phyloP scores from a whole-genome alignment of 768 basidiomycete species.

The Mycena belliarum region DNA sequence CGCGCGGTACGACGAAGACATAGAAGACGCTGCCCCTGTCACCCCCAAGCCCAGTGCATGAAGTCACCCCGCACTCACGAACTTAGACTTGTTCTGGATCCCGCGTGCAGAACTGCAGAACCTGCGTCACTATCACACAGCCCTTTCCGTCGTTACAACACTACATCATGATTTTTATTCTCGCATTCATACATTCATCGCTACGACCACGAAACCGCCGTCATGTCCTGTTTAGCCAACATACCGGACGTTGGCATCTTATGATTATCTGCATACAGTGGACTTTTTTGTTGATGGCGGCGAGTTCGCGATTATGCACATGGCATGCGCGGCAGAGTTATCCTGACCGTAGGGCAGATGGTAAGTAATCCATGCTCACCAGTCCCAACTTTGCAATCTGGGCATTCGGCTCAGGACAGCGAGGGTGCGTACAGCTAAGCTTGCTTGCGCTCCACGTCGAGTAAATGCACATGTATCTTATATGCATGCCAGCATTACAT shows the following conservation, averaged over 20 bases:
- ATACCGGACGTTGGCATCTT: background rate
- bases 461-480: no score
- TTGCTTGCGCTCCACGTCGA: no score
- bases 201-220: background rate
- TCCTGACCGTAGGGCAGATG: background rate
- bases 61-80: background rate
- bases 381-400: slow-evolving; percentile 44
- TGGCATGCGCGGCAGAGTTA: background rate
- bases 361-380: slow-evolving; percentile 42
- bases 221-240: background rate
- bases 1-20: slow-evolving; percentile 30
- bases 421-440: slow-evolving; percentile 27
- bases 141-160: background rate
- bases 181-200: background rate
- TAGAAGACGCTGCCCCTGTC: slow-evolving; percentile 26
- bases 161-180: background rate
- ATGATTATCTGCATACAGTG: background rate
- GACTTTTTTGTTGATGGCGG: background rate
- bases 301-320: slow-evolving; percentile 58
- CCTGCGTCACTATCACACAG: background rate
- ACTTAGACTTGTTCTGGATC: slow-evolving; percentile 2
- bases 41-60: background rate
- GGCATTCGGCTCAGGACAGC: slow-evolving; percentile 55
- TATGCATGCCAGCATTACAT: no score
- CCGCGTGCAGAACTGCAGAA: background rate